Percentiles rank a stretch among this genome's conserved stretches.
Evolutionary conservation across 306 rosid genomes (phyloP).

Genomic region (Cajanus cajan): DNA sequence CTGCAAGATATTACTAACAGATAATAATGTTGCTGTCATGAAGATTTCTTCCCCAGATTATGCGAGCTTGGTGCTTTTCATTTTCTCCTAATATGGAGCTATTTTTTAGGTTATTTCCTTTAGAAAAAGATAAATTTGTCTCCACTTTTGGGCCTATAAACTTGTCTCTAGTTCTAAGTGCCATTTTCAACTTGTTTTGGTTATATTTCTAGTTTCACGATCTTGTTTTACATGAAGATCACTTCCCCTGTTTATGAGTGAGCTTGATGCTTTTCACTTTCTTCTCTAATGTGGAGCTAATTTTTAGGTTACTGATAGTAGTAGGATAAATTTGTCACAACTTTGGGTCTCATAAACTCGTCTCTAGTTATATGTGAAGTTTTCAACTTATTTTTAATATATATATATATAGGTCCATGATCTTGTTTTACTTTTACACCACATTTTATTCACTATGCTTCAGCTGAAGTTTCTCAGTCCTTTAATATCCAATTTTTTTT

Average conservation of each 20-base stretch:
- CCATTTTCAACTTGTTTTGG: conserved; percentile 19
- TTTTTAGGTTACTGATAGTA: neutral
- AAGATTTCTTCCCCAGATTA: conserved; percentile 1
- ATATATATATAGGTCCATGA: neutral
- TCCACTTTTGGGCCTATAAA: neutral
- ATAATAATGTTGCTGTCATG: neutral
- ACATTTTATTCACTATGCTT: neutral
- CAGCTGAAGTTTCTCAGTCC: conserved; percentile 4
- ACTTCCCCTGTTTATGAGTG: neutral
- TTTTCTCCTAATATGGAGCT: neutral
- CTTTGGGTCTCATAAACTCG: neutral
- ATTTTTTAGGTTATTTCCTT: neutral
- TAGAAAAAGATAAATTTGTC: neutral
- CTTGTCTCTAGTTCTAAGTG: neutral
- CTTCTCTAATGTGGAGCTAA: neutral
- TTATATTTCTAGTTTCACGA: neutral
- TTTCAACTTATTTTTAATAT: conserved; percentile 7
- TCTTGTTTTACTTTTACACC: neutral
- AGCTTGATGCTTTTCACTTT: conserved; percentile 1
- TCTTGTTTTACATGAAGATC: neutral
- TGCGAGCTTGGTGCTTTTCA: neutral
- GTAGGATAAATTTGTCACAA: neutral
- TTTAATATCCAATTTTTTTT: neutral
- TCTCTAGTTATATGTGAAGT: conserved; percentile 20
- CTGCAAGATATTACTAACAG: neutral